Conservation (phyloP, 257 asterid genomes). For the Solanum pimpinellifolium region DNA sequence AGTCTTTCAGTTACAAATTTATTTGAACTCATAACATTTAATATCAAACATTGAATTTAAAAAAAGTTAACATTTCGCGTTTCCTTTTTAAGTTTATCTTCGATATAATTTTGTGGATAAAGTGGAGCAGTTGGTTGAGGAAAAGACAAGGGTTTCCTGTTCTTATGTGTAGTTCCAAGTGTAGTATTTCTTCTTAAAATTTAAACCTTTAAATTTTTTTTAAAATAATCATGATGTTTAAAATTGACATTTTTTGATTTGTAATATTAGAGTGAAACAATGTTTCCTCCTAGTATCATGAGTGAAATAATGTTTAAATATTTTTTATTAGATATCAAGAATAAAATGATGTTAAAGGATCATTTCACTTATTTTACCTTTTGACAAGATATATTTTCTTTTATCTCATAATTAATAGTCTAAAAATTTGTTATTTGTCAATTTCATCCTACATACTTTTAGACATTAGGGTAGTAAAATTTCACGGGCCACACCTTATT, state of each 20-base stretch:
- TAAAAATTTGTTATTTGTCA: too few relatives aligned
- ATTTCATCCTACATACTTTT: too few relatives aligned
- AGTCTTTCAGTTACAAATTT: too few relatives aligned
- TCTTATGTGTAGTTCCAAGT: not conserved
- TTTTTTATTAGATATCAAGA: not conserved
- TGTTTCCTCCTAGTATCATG: too few relatives aligned
- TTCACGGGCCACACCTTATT: too few relatives aligned
- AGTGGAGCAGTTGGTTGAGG: not conserved
- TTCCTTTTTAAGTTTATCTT: not conserved
- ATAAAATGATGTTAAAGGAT: not conserved
- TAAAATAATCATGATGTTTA: not conserved
- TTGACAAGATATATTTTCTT: not conserved
- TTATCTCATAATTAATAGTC: not conserved
- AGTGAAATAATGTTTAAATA: not conserved
- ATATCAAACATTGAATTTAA: too few relatives aligned
- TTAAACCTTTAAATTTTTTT: not conserved
- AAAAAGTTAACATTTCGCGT: not conserved
- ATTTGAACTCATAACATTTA: too few relatives aligned
- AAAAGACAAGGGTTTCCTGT: not conserved
- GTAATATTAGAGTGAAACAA: too few relatives aligned
- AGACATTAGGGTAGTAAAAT: too few relatives aligned
- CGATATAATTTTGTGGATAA: not conserved
- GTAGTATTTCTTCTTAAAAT: not conserved
- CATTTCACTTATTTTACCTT: not conserved
- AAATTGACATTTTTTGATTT: too few relatives aligned